Percentiles rank a stretch among this genome's conserved stretches.
These are phyloP conservation scores for Solidago caesia DNA, from an alignment of 129 eudicot genomes.

Conservation along the genomic window DNA sequence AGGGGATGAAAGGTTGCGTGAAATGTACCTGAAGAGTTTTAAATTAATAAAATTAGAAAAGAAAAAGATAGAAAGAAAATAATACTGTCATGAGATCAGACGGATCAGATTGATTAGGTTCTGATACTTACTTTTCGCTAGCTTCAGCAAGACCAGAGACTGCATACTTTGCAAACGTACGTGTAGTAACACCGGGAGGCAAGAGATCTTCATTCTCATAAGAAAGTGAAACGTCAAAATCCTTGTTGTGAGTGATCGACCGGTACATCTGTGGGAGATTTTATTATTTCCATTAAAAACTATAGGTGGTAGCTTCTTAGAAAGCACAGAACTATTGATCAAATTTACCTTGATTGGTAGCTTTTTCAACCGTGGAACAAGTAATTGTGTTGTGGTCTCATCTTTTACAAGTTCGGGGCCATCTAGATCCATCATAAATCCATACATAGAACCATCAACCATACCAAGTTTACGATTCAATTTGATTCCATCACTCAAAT, in stretches of 20 bases:
- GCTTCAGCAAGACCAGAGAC: constrained; percentile 88
- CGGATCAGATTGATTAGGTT: constrained; percentile 12
- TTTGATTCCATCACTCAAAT: constrained; percentile 97
- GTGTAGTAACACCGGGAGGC: constrained; percentile 83
- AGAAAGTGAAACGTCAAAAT: constrained; percentile 83
- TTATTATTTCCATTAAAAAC: constrained; percentile 16
- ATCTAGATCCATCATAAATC: constrained; percentile 67
- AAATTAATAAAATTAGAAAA: constrained; percentile 8
- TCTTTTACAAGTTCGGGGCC: constrained; percentile 87
- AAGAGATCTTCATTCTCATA: constrained; percentile 72
- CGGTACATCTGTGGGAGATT: constrained; percentile 70
- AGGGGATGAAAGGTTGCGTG: constrained; percentile 87
- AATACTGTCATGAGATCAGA: background rate
- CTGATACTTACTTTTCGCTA: constrained; percentile 65
- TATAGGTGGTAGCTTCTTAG: background rate
- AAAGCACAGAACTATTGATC: constrained; percentile 6
- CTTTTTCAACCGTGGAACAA: constrained; percentile 85
- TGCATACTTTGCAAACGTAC: constrained; percentile 69
- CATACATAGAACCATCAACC: constrained; percentile 92
- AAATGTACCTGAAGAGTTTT: constrained; percentile 58
- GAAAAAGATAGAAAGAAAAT: background rate
- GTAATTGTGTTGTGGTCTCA: constrained; percentile 77
- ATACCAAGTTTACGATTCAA: constrained; percentile 96
- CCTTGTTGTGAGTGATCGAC: constrained; percentile 74
- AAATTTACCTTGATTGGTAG: constrained; percentile 80